phyloP scores from a whole-genome alignment of 2,329 filamentous ascomycete species.

The Coniochaeta sp. region DNA sequence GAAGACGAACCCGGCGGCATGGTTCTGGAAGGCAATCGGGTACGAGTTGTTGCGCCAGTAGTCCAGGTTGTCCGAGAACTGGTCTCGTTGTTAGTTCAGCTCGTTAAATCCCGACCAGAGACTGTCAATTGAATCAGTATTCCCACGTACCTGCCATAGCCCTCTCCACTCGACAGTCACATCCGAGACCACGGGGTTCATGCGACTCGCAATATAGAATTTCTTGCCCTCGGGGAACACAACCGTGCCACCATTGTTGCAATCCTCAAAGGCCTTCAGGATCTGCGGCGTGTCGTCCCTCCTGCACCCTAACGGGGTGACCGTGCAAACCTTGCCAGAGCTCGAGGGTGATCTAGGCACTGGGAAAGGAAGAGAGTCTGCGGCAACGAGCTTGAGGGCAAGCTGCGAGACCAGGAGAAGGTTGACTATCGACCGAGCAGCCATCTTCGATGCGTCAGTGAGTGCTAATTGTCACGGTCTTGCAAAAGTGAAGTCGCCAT shows the following conservation, averaged over 20 bases:
- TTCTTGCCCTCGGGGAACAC: constrained; percentile 40
- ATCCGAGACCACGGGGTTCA: constrained; percentile 30
- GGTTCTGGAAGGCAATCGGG: constrained; percentile 46
- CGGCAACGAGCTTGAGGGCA: not conserved
- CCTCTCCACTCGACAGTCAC: constrained; percentile 45
- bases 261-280: constrained; percentile 16
- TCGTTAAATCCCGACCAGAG: not conserved
- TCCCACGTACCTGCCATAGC: constrained; percentile 33
- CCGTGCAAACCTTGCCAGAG: constrained; percentile 14
- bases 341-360: constrained; percentile 8
- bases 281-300: constrained; percentile 19
- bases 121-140: not conserved
- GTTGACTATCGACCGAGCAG: not conserved
- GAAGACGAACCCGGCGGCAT: constrained; percentile 43
- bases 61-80: constrained; percentile 40
- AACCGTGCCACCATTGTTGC: constrained; percentile 26
- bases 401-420: not conserved
- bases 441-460: not conserved
- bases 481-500: not conserved
- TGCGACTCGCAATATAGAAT: constrained; percentile 41
- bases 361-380: not conserved
- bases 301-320: constrained; percentile 10
- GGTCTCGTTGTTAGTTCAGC: constrained; percentile 1
- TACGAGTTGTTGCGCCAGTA: constrained; percentile 50
- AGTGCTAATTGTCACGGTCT: not conserved